These are phyloP conservation scores for Trichoderma oligosporum DNA, from an alignment of 2,329 filamentous ascomycete genomes.

Conservation along the genomic window DNA sequence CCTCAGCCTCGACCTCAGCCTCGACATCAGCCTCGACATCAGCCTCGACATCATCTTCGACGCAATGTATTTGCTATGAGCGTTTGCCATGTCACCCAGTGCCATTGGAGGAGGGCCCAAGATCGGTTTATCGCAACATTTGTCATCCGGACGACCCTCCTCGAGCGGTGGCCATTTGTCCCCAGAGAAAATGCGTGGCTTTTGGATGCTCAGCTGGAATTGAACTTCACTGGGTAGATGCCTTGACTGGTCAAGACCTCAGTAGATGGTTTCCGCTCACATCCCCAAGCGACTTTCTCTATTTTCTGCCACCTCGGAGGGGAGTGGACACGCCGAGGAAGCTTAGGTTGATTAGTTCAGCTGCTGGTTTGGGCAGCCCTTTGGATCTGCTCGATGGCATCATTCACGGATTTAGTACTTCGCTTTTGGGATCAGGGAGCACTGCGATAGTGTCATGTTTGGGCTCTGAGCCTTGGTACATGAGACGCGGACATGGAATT, in stretches of 20 bases:
- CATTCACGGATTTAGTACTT: slow-evolving; percentile 26
- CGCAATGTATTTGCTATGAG: slow-evolving; percentile 27
- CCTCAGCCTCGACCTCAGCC: neutral
- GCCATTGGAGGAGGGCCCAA: slow-evolving; percentile 32
- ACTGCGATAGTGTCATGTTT: slow-evolving; percentile 23
- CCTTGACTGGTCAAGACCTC: slow-evolving; percentile 44
- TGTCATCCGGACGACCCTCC: slow-evolving; percentile 61
- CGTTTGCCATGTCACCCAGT: slow-evolving; percentile 25
- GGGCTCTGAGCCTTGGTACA: slow-evolving; percentile 19
- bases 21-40: neutral
- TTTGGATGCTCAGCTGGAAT: slow-evolving; percentile 62
- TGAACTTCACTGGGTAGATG: slow-evolving; percentile 58
- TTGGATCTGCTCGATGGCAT: slow-evolving; percentile 24
- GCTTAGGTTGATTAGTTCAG: slow-evolving; percentile 59
- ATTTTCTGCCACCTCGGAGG: slow-evolving; percentile 56
- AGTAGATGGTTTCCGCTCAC: slow-evolving; percentile 54
- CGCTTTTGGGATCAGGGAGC: slow-evolving; percentile 23
- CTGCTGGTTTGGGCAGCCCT: slow-evolving; percentile 37
- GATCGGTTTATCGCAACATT: slow-evolving; percentile 42
- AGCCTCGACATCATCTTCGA: neutral
- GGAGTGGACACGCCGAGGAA: slow-evolving; percentile 50
- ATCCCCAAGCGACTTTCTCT: slow-evolving; percentile 52
- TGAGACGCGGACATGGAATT: neutral
- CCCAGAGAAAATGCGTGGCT: slow-evolving; percentile 60
- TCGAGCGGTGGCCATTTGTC: slow-evolving; percentile 61